A percentile compares a stretch with the other conserved stretches of the same genome.
These are phyloP conservation scores for Myrmaecium sp. DNA, from an alignment of 2,329 filamentous ascomycete species.

Conservation along the genomic window DNA sequence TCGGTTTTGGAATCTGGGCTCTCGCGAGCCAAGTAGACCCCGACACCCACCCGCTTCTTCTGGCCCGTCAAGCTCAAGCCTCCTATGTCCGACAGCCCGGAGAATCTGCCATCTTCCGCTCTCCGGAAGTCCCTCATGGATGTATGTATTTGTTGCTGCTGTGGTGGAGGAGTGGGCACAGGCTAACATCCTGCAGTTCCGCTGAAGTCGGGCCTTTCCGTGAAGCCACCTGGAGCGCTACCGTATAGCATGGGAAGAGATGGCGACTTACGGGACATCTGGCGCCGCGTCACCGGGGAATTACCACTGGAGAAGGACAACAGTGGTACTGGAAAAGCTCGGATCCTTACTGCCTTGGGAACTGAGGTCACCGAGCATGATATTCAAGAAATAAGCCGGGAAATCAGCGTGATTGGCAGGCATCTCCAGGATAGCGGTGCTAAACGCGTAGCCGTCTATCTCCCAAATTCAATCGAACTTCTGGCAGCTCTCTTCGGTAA, in stretches of 20 bases:
- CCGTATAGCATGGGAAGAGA: constrained; percentile 73
- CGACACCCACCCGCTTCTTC: constrained; percentile 80
- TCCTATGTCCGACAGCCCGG: constrained; percentile 67
- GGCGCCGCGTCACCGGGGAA: constrained; percentile 56
- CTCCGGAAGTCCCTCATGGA: constrained; percentile 70
- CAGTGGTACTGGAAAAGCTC: constrained; percentile 43
- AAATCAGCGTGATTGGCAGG: constrained; percentile 75
- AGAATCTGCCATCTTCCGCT: constrained; percentile 73
- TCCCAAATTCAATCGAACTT: constrained; percentile 86
- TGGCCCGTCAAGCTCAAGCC: constrained; percentile 66
- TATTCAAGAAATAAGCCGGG: constrained; percentile 55
- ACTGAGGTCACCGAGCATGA: constrained; percentile 56
- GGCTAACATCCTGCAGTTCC: constrained; percentile 15
- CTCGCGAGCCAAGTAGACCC: constrained; percentile 54
- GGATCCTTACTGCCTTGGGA: constrained; percentile 65
- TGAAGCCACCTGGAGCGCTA: constrained; percentile 62
- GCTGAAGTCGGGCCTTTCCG: constrained; percentile 35
- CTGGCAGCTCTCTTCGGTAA: constrained; percentile 59
- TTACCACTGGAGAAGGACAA: constrained; percentile 45
- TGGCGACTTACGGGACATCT: constrained; percentile 82
- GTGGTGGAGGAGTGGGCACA: neutral
- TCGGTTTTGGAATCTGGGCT: constrained; percentile 51
- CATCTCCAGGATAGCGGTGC: constrained; percentile 51
- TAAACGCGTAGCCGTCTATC: constrained; percentile 69
- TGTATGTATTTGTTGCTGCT: constrained; percentile 22